Percentiles rank a stretch among this genome's conserved stretches.
Conservation (phyloP, 768 basidiomycete species). For the Serpula lacrymans region DNA sequence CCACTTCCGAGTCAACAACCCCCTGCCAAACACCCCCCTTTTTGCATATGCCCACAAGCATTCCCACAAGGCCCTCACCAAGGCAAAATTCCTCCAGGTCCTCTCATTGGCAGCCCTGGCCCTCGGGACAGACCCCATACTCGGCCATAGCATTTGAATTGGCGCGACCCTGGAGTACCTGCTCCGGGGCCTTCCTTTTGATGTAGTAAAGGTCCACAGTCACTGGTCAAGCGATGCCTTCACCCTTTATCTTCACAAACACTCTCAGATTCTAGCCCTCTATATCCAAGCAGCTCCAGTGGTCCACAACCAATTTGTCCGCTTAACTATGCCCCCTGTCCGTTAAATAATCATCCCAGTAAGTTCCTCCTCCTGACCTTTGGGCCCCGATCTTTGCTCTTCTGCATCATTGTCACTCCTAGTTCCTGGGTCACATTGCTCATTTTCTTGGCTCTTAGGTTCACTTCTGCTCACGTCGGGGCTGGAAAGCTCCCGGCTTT, state of each 20-base stretch:
- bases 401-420: constrained; percentile 1
- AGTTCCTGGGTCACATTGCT: neutral
- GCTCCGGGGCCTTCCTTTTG: constrained; percentile 32
- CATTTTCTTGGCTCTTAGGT: too few relatives aligned
- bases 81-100: constrained; percentile 15
- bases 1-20: constrained; percentile 30
- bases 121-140: constrained; percentile 10
- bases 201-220: constrained; percentile 34
- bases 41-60: constrained; percentile 23
- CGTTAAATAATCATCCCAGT: neutral
- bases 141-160: constrained; percentile 26
- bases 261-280: constrained; percentile 25
- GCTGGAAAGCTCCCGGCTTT: too few relatives aligned
- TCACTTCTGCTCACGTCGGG: too few relatives aligned
- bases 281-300: constrained; percentile 24
- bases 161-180: constrained; percentile 35
- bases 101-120: constrained; percentile 10
- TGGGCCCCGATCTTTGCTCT: neutral
- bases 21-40: constrained; percentile 18
- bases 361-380: neutral
- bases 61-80: constrained; percentile 21
- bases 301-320: constrained; percentile 5
- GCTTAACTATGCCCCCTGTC: constrained; percentile 12
- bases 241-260: constrained; percentile 21
- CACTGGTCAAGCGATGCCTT: constrained; percentile 36